Base-by-base conservation (phyloP, 1,284 basidiomycete species). In the Hypsizygus ulmarius region DNA sequence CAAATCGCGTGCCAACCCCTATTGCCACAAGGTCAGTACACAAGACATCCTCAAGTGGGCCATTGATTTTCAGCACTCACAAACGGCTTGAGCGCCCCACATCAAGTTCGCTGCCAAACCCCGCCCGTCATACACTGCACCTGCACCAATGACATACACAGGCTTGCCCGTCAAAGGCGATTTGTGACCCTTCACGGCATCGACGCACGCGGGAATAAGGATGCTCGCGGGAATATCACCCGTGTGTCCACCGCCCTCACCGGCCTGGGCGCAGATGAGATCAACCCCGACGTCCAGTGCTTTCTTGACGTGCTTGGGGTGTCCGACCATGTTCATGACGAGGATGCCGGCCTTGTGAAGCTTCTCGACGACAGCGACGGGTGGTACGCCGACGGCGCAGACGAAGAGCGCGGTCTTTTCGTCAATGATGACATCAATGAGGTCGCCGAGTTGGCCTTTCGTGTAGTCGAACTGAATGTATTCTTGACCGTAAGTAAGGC, bases 251-350 rank as follows among this genome's bases (percentile, higher is more conserved):
- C 92, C 91, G 34, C 88, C 92, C 67, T 93, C 90, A 32, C 88
- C 87, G 2, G 84, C 90, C 64, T 95, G 93, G 1, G 90, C 90
- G 60, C 90, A 93, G 63, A 95, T 93, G 54, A 95, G 72, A 62
- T 95, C 93, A 30, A 87, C 85, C 39, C 92, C 92, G 27, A 74
- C 84, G 6, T 77, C 85, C 33, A 93, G 75, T 6, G 91, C 91
- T 65, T 92, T 91, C 43, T 71, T 56, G 38, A 90, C 89, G 65
- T 94, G 92, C 65, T 90, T 93, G 4, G 89, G 89, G 64, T 90
- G 86, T 12, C 91, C 92, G 55, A 96, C 85, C 90, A 95, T 95
- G 55, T 94, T 94, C 88, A 92, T 90, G 51, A 93, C 76, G 27
- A 82, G 75, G 54, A 94, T 93, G 8, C 87, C 84, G 6, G 87